phyloP scores from a whole-genome alignment of 1,284 basidiomycete species.

The Bondarzewia mesenterica region DNA sequence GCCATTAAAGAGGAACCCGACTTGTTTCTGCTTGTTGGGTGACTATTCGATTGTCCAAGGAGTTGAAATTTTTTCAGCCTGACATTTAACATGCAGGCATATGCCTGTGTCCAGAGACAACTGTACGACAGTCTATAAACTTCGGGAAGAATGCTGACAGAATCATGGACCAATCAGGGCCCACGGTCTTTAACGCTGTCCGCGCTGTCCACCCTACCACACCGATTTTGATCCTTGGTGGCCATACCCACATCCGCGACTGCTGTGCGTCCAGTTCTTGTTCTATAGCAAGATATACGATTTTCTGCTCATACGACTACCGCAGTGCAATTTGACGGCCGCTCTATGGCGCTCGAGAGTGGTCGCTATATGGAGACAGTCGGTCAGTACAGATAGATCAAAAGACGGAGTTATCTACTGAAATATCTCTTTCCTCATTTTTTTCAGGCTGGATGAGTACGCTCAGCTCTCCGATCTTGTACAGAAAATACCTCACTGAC shows the following conservation, averaged over 20 bases:
- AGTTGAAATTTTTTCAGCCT: background rate
- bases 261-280: constrained; percentile 40
- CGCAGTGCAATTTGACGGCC: constrained; percentile 48
- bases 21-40: constrained; percentile 71
- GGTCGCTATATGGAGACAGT: constrained; percentile 87
- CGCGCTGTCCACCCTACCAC: constrained; percentile 63
- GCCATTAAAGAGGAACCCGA: constrained; percentile 78
- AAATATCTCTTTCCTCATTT: background rate
- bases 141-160: constrained; percentile 12
- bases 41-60: constrained; percentile 15
- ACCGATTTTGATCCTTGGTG: constrained; percentile 77
- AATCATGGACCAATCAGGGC: constrained; percentile 37
- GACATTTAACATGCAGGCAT: constrained; percentile 33
- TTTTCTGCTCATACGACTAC: background rate
- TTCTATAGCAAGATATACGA: background rate
- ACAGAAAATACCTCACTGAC: background rate
- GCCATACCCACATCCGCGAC: constrained; percentile 75
- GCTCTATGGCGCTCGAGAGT: constrained; percentile 68
- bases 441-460: constrained; percentile 43
- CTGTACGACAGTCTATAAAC: constrained; percentile 30
- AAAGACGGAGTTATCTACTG: background rate
- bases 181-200: constrained; percentile 65
- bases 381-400: constrained; percentile 29
- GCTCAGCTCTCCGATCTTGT: constrained; percentile 8
- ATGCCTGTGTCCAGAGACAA: constrained; percentile 63